Base-by-base conservation (phyloP, 306 rosid genomes). In the Boehmeria nivea region DNA sequence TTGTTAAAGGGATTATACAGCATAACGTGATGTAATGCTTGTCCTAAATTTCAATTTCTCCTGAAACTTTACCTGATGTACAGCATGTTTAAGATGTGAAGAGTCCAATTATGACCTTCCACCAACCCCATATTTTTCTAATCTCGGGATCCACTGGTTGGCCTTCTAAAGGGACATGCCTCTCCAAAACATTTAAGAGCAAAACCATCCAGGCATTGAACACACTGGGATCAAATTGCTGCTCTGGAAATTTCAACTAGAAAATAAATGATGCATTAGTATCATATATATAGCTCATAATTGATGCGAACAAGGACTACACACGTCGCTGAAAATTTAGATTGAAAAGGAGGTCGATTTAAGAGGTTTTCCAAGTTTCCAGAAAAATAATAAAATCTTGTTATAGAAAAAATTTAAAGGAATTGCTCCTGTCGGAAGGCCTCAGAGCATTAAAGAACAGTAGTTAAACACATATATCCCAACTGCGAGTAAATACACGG, bases 91-190 rank as follows among this genome's bases (percentile, higher is more conserved):
- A 91, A 65, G 68, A 91, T 91, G 65, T 85, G 99, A 60, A 87
- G 88, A 8, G 99, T 91, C 99, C 99, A 87, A 66, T 91, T 91
- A 84, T 91, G 80, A 87, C 99, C 81, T 91, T 91, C 99, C 99
- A 91, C 99, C 99, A 87, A 24, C 84, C 99, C 99, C 99, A 91
- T 60, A 95, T 66, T 70, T 91, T 91, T 69, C 91, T 71, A 54
- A 75, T 73, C 45, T 91, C 96, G 0, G 89, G 95, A 71, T 91
- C 96, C 27, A 66, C 61, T 56, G 99, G 95, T 72, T 87, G 89
- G 54, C 99, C 99, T 73, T 91, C 99, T 44, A 68, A 45, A 23
- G 99, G 99, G 17, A 91, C 99, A 12, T n/a, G 84, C 57, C 95
- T 87, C 77, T 84, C 96, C 81, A 91, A 69, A 50, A 82, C 67